Conservation (phyloP, 176 grass and related monocot species). For the Themeda triandra region DNA sequence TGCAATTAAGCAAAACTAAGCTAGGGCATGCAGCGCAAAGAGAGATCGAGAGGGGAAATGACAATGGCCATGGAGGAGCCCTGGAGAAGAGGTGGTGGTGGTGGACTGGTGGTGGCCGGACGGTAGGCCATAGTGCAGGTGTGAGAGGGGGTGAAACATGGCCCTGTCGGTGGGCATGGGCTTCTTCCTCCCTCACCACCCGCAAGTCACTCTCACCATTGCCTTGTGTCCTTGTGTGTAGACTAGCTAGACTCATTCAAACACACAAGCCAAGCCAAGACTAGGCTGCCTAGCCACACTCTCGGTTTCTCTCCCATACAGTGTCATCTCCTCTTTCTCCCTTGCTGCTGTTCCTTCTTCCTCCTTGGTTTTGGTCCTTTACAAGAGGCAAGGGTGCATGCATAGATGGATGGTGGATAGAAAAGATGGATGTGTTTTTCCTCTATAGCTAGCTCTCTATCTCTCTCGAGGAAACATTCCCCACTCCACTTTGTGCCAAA, state of each 20-base stretch:
- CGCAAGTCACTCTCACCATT: conserved; percentile 28
- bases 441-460: conserved; percentile 10
- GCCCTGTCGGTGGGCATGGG: conserved; percentile 64
- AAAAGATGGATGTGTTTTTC: conserved; percentile 7
- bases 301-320: background rate
- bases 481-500: conserved; percentile 29
- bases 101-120: background rate
- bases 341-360: background rate
- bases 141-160: conserved; percentile 59
- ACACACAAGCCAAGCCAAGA: background rate
- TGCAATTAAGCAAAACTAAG: conserved; percentile 22
- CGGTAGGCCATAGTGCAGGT: conserved; percentile 46
- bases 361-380: background rate
- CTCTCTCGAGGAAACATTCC: conserved; percentile 50
- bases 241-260: conserved; percentile 24
- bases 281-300: background rate
- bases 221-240: background rate
- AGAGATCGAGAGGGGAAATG: background rate
- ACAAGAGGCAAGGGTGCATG: background rate
- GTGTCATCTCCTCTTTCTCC: background rate
- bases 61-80: background rate
- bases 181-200: conserved; percentile 18
- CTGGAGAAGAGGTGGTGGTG: background rate
- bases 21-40: background rate
- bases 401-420: conserved; percentile 12